Conservation (phyloP, 805 yeast genomes). For the Ogataea dorogensis region DNA sequence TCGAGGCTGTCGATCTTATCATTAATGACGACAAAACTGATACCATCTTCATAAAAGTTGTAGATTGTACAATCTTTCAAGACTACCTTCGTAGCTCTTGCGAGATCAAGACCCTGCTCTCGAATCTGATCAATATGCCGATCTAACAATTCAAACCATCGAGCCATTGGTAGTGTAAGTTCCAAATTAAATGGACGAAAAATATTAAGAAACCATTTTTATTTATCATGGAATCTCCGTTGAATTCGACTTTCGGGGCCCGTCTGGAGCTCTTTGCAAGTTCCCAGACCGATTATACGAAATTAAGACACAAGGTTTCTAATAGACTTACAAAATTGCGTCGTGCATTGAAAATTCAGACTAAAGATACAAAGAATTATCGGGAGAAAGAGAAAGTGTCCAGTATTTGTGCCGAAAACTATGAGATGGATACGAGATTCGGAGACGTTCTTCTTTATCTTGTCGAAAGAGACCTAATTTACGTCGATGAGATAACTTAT, state of each 20-base stretch:
- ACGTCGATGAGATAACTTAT: conserved; percentile 61
- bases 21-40: conserved; percentile 17
- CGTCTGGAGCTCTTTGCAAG: conserved; percentile 63
- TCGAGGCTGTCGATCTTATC: conserved; percentile 35
- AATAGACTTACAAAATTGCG: conserved; percentile 63
- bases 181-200: conserved; percentile 10
- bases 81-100: conserved; percentile 4
- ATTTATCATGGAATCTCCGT: conserved; percentile 43
- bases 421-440: conserved; percentile 47
- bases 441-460: conserved; percentile 60
- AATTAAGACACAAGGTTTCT: conserved; percentile 62
- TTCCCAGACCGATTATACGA: conserved; percentile 66
- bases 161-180: conserved; percentile 10
- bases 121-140: not conserved
- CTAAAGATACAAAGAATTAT: conserved; percentile 66
- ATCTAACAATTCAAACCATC: conserved; percentile 7
- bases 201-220: conserved; percentile 4
- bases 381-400: conserved; percentile 45
- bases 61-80: conserved; percentile 16
- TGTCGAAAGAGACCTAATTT: conserved; percentile 77
- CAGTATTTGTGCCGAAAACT: conserved; percentile 47
- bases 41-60: conserved; percentile 25
- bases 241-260: conserved; percentile 47
- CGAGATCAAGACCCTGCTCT: not conserved
- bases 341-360: conserved; percentile 58